Evolutionary conservation across 1,139 yeast species (phyloP), one percentile per base, ranked within the genome.

Genomic region (Scheffersomyces stambukii): DNA sequence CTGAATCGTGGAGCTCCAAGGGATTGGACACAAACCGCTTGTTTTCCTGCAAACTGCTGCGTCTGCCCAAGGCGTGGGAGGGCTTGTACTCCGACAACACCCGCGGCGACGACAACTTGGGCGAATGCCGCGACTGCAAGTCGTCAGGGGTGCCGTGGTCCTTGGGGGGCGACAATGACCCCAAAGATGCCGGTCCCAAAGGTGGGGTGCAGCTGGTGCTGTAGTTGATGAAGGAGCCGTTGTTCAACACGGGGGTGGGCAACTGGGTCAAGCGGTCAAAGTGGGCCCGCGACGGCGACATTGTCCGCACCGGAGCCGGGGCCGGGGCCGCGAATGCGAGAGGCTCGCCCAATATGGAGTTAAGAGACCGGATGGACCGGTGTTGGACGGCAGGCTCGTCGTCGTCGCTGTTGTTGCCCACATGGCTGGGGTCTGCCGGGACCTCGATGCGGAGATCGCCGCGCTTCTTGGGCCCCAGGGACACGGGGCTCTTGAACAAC

Each of bases 241-340:
- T 47, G 62, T 78, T 21, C 59, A 73, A 35, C 62, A 77, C 42
- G 58, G 88, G 27, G 65, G 77, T 58, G 53, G 79, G 48, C 16
- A 36, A 21, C 27, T 32, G 42, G 63, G 75, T 38, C 64, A 78
- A 38, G 54, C 71, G 35, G 52, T 83, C 42, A 74, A 78, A 45
- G 65, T 21, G 11, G n/a, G 14, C 16, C 6, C 6, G 19, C 6
- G 25, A 19, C 10, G 38, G 38, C n/a, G 24, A 23, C n/a, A 17
- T 18, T 18, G 33, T 10, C 29, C 21, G 13, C 13, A 26, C 10
- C 7, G 34, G 4, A 9, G 13, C 10, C 11, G 23, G 21, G 12
- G 24, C 11, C 14, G 30, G 16, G 11, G 23, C 23, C 5, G 14
- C 14, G 11, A 31, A 17, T n/a, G 13, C 19, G 8, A 35, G 21